Conservation (phyloP, 1,284 basidiomycete species). For the Gastroboletus turbinatus region DNA sequence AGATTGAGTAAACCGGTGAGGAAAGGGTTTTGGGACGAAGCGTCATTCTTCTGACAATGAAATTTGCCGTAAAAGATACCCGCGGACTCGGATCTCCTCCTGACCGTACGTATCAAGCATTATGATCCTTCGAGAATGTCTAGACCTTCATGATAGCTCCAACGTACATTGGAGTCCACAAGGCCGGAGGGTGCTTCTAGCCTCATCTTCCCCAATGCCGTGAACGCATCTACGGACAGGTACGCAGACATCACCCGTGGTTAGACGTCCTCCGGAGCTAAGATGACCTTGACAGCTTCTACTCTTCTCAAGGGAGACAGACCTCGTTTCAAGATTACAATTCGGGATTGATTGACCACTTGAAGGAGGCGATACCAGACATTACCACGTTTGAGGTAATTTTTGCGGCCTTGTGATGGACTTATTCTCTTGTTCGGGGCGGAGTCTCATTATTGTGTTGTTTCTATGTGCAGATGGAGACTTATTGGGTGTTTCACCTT, state of each 20-base stretch:
- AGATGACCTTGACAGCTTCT: constrained; percentile 54
- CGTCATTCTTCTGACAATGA: constrained; percentile 2
- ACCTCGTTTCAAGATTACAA: constrained; percentile 82
- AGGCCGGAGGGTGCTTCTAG: constrained; percentile 41
- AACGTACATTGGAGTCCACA: constrained; percentile 44
- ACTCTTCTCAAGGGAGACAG: constrained; percentile 80
- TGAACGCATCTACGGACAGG: constrained; percentile 81
- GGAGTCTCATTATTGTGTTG: neutral
- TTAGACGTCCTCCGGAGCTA: constrained; percentile 1
- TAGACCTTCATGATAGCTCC: constrained; percentile 41
- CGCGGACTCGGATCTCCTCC: constrained; percentile 55
- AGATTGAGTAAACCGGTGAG: constrained; percentile 68
- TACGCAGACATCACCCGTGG: constrained; percentile 24
- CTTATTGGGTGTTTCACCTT: constrained; percentile 74
- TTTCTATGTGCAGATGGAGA: constrained; percentile 65
- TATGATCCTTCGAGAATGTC: neutral
- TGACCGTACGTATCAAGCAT: constrained; percentile 38
- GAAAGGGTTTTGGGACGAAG: neutral
- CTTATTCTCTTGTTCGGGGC: neutral
- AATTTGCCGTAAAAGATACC: constrained; percentile 40
- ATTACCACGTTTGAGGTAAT: constrained; percentile 69
- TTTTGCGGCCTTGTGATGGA: constrained; percentile 6
- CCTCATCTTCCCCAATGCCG: constrained; percentile 46
- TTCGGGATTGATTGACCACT: constrained; percentile 56
- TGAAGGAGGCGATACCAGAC: constrained; percentile 49